Evolutionary conservation across 179 eudicot genomes (phyloP), one percentile per base, ranked within the genome.

Genomic region (Monotropa hypopitys): DNA sequence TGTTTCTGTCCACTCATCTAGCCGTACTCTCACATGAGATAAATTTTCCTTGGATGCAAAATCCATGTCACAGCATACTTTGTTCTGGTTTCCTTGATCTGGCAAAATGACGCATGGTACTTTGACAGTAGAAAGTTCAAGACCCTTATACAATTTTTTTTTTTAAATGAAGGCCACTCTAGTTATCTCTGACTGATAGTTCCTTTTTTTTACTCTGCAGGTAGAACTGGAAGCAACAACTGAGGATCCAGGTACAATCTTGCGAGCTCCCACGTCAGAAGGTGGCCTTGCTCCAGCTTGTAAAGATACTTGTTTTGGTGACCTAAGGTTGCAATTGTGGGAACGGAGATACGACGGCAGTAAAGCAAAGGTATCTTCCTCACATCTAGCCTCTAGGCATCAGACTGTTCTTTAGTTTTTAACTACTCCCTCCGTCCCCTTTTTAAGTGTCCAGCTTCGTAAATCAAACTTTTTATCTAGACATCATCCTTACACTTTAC

Each of bases 281-380:
- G 84, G 87, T 74, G 99, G 99, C 59, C 87, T 95, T 54, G 88
- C 91, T 83, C 97, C 97, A 72, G 97, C 97, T 84, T 95, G 99
- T 79, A 95, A 87, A 84, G 99, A 95, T 77, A 83, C 91, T 70
- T 95, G 97, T 80, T 90, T 77, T 53, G 99, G 86, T 77, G 84
- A 85, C 80, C 75, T 95, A 45, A 90, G 81, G 67, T 80, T 95
- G 82, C 89, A 81, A 76, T 18, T 95, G 59, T 95, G 97, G 97
- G 97, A 95, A 79, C 84, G 85, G 67, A 84, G 80, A 72, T 83
- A 81, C 18, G 86, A 95, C 77, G 97, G 97, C 78, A 87, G 90
- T 84, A 86, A 87, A 62, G 99, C 95, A 80, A 93, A 95, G 94
- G 99, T 92, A 50, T 30, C 77, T 67, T 61, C 32, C 72, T 73